phyloP scores from a whole-genome alignment of 331 rosid genomes.

The Saraca asoca region DNA sequence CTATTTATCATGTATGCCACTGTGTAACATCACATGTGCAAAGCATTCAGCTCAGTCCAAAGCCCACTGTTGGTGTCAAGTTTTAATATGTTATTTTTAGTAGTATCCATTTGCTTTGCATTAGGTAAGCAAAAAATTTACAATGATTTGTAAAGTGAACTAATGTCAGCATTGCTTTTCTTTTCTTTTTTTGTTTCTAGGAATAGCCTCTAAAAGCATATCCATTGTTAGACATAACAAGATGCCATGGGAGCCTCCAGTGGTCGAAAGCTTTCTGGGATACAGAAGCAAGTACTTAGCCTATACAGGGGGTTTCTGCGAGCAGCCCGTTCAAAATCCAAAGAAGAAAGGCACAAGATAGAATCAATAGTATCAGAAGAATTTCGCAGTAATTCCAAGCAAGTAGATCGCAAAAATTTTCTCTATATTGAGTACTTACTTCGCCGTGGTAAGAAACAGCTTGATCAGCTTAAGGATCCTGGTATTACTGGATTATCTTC shows the following conservation, averaged over 20 bases:
- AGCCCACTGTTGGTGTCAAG: too few relatives aligned
- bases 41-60: too few relatives aligned
- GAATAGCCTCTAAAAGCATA: too few relatives aligned
- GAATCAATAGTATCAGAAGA: conserved; percentile 64
- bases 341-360: conserved; percentile 56
- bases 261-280: conserved; percentile 71
- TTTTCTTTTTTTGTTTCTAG: too few relatives aligned
- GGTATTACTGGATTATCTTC: conserved; percentile 64
- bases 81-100: too few relatives aligned
- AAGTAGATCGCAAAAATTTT: conserved; percentile 70
- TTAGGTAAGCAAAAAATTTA: too few relatives aligned
- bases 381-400: conserved; percentile 63
- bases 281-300: conserved; percentile 86
- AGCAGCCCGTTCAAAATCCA: conserved; percentile 65
- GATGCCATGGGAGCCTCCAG: conserved; percentile 52
- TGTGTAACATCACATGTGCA: too few relatives aligned
- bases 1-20: too few relatives aligned
- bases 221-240: not conserved
- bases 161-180: too few relatives aligned
- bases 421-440: conserved; percentile 81
- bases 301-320: conserved; percentile 80
- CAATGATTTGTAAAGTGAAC: too few relatives aligned
- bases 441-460: conserved; percentile 76
- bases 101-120: too few relatives aligned
- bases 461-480: conserved; percentile 71